Base-by-base conservation (phyloP, 106 monocot species). In the Dendrobium huoshanense region DNA sequence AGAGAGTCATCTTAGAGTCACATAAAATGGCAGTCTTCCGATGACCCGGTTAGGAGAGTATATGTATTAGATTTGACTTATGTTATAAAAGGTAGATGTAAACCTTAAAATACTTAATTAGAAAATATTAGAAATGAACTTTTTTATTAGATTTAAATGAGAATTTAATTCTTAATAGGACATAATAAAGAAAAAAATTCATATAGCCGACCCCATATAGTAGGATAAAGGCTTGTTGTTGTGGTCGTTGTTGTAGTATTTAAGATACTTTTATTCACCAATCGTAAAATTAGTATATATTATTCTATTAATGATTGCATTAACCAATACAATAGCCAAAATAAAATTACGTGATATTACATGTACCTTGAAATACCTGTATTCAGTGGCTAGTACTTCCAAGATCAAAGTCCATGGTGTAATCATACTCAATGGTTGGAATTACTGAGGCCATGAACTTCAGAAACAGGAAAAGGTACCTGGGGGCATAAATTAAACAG, bases 381-480 rank as follows among this genome's bases (percentile, higher is more conserved):
- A 43, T 85, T 91, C 83, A 91, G 37, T 80, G 79, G 74, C 93
- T 90, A 18, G 93, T 86, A 81, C 95, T 91, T 9, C 99, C 99
- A 83, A 99, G 90, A 79, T 99, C 99, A 75, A 95, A 95, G 82
- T 99, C 99, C 95, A 99, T 91, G 24, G 99, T 99, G 79, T 95
- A 99, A 78, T 99, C 99, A 67, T 99, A 99, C 42, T 99, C 99
- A 45, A 99, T 99, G 15, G 95, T 99, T 67, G 99, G 99, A 78
- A 99, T 92, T 42, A 99, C 95, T 29, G 99, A 88, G 17, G 99
- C 99, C 84, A 99, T 91, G 76, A 99, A 99, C 80, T 99, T 99
- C 87, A 99, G 82, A 82, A 99, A 99, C 42, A 95, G 86, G 86
- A 99, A 99, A 27, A 99, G 93, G 76, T 99, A 99, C 86, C 99